phyloP scores from a whole-genome alignment of 2,329 filamentous ascomycete genomes.

The Ceratocystis eucalypticola region DNA sequence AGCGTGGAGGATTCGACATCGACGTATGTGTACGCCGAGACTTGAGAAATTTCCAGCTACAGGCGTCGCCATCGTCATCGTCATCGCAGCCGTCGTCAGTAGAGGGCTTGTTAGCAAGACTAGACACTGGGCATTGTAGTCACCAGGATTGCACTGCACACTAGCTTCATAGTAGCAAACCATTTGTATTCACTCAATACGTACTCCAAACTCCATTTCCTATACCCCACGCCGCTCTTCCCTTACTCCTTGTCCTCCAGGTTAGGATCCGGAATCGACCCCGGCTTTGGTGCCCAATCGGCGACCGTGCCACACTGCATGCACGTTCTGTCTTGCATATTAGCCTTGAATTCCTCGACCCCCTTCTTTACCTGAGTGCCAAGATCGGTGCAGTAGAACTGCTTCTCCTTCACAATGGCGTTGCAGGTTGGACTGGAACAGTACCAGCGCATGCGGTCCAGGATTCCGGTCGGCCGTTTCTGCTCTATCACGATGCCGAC shows the following conservation, averaged over 20 bases:
- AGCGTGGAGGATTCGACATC: slow-evolving; percentile 65
- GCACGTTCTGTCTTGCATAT: slow-evolving; percentile 58
- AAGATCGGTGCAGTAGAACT: slow-evolving; percentile 78
- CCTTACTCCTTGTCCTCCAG: slow-evolving; percentile 24
- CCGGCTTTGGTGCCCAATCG: slow-evolving; percentile 50
- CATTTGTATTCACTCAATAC: background rate
- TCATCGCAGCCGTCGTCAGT: background rate
- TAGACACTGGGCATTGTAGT: background rate
- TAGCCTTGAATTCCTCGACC: slow-evolving; percentile 65
- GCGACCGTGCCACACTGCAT: slow-evolving; percentile 62
- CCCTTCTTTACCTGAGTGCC: slow-evolving; percentile 90
- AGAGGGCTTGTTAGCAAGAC: background rate
- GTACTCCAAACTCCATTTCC: background rate
- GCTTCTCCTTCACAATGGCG: slow-evolving; percentile 66
- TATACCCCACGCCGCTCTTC: too few species aligned
- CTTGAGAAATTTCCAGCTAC: slow-evolving; percentile 30
- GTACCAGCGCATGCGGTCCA: slow-evolving; percentile 86
- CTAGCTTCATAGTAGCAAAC: background rate
- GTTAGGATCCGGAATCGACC: slow-evolving; percentile 48
- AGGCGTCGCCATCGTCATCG: background rate
- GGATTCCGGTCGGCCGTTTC: slow-evolving; percentile 50
- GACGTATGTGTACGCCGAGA: slow-evolving; percentile 64
- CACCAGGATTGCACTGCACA: background rate
- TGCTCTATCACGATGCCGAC: slow-evolving; percentile 93
- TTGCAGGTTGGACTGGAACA: slow-evolving; percentile 48